Percentiles rank a stretch among this genome's conserved stretches.
phyloP scores from a whole-genome alignment of 1,139 yeast genomes.

The Geotrichum aggregatum region DNA sequence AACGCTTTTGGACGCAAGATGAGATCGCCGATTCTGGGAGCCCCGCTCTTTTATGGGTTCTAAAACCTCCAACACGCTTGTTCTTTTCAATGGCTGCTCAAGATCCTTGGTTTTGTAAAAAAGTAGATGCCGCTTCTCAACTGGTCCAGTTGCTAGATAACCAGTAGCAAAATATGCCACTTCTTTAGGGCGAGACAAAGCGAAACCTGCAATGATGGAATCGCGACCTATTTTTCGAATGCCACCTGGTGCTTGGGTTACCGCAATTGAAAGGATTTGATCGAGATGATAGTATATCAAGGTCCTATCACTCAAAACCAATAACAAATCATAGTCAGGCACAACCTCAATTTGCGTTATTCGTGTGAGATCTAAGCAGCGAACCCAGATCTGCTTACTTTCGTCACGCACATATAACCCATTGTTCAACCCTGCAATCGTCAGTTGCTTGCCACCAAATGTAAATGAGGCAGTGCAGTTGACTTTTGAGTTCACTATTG shows the following conservation, averaged over 20 bases:
- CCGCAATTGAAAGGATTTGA: constrained; percentile 32
- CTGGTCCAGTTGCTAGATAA: constrained; percentile 16
- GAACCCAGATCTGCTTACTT: constrained; percentile 47
- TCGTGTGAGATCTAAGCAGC: constrained; percentile 51
- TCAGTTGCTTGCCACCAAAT: constrained; percentile 40
- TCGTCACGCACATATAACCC: constrained; percentile 45
- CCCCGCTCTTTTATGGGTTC: constrained; percentile 50
- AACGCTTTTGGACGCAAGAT: constrained; percentile 23
- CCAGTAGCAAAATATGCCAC: constrained; percentile 20
- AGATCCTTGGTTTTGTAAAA: constrained; percentile 41
- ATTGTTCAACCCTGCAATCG: constrained; percentile 44
- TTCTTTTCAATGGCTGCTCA: constrained; percentile 23
- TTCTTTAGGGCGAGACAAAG: constrained; percentile 20
- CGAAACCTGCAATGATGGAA: constrained; percentile 17
- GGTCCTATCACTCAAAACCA: constrained; percentile 56
- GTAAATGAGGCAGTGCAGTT: constrained; percentile 37
- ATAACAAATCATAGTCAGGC: constrained; percentile 52
- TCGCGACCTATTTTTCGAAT: constrained; percentile 15
- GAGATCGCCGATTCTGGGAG: constrained; percentile 35
- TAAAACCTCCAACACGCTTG: constrained; percentile 37
- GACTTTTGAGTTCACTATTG: constrained; percentile 36
- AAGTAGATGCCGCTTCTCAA: constrained; percentile 46
- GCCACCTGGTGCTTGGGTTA: constrained; percentile 14
- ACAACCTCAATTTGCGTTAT: constrained; percentile 62
- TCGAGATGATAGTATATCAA: constrained; percentile 59